phyloP scores from a whole-genome alignment of 768 basidiomycete genomes.

The Tricholoma furcatifolium region DNA sequence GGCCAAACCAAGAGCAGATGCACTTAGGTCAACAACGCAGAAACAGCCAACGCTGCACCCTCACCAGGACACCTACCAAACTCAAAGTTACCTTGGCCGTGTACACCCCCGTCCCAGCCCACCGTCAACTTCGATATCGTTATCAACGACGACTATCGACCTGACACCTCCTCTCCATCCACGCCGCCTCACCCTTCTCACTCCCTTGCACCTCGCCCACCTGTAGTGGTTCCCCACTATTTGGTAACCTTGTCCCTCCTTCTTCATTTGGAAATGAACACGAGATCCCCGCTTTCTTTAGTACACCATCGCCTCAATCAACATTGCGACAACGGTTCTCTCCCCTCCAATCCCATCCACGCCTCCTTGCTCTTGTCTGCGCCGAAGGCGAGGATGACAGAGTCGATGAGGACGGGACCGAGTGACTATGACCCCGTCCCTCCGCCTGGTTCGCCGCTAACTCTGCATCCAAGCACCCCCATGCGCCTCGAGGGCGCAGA shows the following conservation, averaged over 20 bases:
- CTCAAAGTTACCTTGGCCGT: constrained; percentile 27
- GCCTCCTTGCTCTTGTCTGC: too few relatives aligned
- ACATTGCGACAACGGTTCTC: too few relatives aligned
- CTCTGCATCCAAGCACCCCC: too few relatives aligned
- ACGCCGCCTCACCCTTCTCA: constrained; percentile 9
- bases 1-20: too few relatives aligned
- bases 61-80: constrained; percentile 9
- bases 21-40: background rate
- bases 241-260: constrained; percentile 14
- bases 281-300: too few relatives aligned
- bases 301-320: background rate
- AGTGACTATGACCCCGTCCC: too few relatives aligned
- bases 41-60: background rate
- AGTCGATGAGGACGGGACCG: too few relatives aligned
- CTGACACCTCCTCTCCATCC: constrained; percentile 10
- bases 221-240: constrained; percentile 9
- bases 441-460: too few relatives aligned
- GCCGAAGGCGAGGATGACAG: too few relatives aligned
- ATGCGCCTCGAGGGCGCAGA: too few relatives aligned
- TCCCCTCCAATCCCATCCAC: too few relatives aligned
- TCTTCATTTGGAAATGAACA: too few relatives aligned
- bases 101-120: constrained; percentile 2
- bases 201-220: background rate
- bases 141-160: constrained; percentile 13
- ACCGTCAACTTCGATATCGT: background rate